Conservation (phyloP, 2,329 filamentous ascomycete genomes). For the Colletotrichum gigasporum region DNA sequence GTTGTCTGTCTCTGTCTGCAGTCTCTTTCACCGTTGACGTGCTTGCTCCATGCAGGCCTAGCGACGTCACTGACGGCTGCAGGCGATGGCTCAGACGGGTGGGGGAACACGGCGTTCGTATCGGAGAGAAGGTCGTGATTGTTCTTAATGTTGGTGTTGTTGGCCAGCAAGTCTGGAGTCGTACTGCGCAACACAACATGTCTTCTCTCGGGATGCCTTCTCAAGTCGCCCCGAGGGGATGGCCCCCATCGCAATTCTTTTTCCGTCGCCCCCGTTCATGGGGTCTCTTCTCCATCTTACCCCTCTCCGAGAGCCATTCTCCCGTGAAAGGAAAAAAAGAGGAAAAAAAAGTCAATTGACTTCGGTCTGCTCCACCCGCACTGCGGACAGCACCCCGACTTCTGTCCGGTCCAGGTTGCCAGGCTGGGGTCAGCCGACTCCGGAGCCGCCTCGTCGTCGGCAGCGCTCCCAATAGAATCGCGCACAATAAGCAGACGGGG, state of each 20-base stretch:
- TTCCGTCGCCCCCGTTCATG: neutral
- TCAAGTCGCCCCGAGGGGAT: too few relatives aligned
- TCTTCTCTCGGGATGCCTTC: too few relatives aligned
- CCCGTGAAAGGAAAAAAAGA: neutral
- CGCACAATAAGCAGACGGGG: conserved; percentile 16
- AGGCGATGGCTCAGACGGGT: too few relatives aligned
- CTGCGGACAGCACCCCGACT: conserved; percentile 22
- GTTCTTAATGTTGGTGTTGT: too few relatives aligned
- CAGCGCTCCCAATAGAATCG: conserved; percentile 17
- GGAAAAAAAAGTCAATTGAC: conserved; percentile 11
- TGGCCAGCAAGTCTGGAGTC: too few relatives aligned
- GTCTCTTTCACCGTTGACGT: neutral
- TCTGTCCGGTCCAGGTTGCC: conserved; percentile 5
- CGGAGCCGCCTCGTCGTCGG: conserved; percentile 4
- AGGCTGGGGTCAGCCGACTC: conserved; percentile 14
- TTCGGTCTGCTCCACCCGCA: neutral
- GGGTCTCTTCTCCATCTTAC: neutral
- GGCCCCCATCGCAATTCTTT: neutral
- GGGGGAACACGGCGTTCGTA: too few relatives aligned
- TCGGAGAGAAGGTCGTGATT: too few relatives aligned
- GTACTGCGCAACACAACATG: too few relatives aligned
- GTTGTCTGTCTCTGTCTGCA: neutral
- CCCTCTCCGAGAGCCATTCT: neutral
- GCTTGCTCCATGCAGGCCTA: neutral
- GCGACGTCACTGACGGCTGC: too few relatives aligned